phyloP scores from a whole-genome alignment of 495 filamentous ascomycete genomes.

The Geopyxis carbonaria region DNA sequence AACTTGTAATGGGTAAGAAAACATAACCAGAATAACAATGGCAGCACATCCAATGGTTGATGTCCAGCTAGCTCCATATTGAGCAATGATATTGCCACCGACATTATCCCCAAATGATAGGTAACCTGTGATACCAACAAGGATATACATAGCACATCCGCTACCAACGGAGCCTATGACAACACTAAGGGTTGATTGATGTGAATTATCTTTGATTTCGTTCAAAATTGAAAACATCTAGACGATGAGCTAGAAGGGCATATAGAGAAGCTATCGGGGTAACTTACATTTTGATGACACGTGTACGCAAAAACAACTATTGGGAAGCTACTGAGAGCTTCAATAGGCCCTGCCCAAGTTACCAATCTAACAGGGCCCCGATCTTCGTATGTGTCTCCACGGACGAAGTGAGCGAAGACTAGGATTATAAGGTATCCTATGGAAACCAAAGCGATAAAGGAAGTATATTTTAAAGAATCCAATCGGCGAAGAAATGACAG shows the following conservation, averaged over 20 bases:
- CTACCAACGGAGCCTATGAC: conserved; percentile 68
- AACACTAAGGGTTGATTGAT: conserved; percentile 53
- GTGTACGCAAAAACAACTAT: conserved; percentile 97
- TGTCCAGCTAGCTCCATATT: conserved; percentile 67
- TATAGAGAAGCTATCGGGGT: background rate
- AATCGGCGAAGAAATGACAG: conserved; percentile 77
- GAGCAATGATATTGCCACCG: conserved; percentile 76
- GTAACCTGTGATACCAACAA: conserved; percentile 90
- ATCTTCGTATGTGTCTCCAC: conserved; percentile 55
- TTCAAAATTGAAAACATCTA: conserved; percentile 99
- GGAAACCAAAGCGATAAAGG: conserved; percentile 72
- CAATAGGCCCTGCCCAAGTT: conserved; percentile 59
- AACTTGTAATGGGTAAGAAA: conserved; percentile 86
- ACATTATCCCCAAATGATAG: conserved; percentile 81
- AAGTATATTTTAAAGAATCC: conserved; percentile 95
- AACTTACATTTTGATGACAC: conserved; percentile 83
- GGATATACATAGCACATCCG: conserved; percentile 61
- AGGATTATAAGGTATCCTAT: conserved; percentile 87
- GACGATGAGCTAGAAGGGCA: conserved; percentile 3
- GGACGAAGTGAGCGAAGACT: conserved; percentile 74
- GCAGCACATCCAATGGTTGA: conserved; percentile 88
- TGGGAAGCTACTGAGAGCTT: conserved; percentile 68
- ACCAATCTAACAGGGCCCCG: conserved; percentile 56
- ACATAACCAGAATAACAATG: conserved; percentile 92
- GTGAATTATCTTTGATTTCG: conserved; percentile 75